These are phyloP conservation scores for Ogataea paraovalis DNA, from an alignment of 805 yeast genomes.

Conservation along the genomic window DNA sequence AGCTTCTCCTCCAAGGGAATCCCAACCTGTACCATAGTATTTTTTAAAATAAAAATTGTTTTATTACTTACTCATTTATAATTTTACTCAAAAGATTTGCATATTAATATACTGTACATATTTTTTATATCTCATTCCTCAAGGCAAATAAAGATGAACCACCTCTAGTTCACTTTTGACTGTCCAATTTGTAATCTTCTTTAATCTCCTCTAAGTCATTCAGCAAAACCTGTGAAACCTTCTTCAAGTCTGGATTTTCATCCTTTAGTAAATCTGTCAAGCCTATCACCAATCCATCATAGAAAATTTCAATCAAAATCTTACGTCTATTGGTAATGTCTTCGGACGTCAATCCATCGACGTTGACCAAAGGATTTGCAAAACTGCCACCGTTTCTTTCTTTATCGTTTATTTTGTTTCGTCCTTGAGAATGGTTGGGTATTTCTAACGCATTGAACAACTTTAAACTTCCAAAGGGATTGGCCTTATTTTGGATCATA, in stretches of 20 bases:
- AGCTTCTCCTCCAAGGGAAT: no score
- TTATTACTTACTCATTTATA: no score
- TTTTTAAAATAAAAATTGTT: no score
- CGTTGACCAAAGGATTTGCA: constrained; percentile 26
- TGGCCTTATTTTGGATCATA: constrained; percentile 51
- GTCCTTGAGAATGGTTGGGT: constrained; percentile 5
- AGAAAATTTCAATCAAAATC: constrained; percentile 50
- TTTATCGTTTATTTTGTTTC: neutral
- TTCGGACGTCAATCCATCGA: constrained; percentile 51
- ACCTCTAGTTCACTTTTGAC: constrained; percentile 2
- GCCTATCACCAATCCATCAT: constrained; percentile 45
- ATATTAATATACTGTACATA: no score
- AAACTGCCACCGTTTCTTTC: constrained; percentile 3
- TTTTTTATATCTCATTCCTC: no score
- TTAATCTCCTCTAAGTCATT: constrained; percentile 15
- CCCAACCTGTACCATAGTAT: no score
- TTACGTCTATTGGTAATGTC: constrained; percentile 54
- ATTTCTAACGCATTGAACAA: constrained; percentile 43
- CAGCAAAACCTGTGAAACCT: constrained; percentile 13
- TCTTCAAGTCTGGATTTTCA: constrained; percentile 32
- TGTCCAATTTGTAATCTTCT: constrained; percentile 15
- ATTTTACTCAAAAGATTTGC: no score
- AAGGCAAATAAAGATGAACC: no score
- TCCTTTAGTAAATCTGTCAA: constrained; percentile 52
- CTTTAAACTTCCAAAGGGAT: constrained; percentile 62